A percentile compares a stretch with the other conserved stretches of the same genome.
Evolutionary conservation across 2,329 filamentous ascomycete genomes (phyloP).

Genomic region (Pseudogymnoascus sp.): DNA sequence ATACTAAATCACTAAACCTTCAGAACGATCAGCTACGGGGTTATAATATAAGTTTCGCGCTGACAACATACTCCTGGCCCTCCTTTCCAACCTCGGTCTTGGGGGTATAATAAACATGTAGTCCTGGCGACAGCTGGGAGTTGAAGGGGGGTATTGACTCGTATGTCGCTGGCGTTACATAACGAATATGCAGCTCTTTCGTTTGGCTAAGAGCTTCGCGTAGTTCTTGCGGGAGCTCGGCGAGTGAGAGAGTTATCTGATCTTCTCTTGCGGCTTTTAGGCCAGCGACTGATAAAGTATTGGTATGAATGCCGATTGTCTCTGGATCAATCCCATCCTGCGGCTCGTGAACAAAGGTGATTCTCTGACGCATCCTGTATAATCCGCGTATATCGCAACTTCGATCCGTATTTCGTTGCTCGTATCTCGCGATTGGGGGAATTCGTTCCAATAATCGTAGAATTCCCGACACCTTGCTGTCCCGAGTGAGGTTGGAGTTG

Average conservation of each 20-base stretch:
- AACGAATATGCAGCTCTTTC: constrained; percentile 70
- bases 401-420: neutral
- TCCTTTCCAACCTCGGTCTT: neutral
- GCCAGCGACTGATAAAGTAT: constrained; percentile 46
- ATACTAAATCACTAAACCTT: constrained; percentile 41
- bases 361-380: constrained; percentile 59
- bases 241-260: constrained; percentile 61
- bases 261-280: constrained; percentile 69
- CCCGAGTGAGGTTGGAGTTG: neutral
- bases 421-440: neutral
- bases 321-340: constrained; percentile 56
- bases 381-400: neutral
- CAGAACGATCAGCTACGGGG: neutral
- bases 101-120: constrained; percentile 74
- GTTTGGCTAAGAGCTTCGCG: constrained; percentile 52
- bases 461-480: neutral
- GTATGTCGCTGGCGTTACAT: constrained; percentile 55
- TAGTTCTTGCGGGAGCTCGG: constrained; percentile 65
- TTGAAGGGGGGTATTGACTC: constrained; percentile 59
- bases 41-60: neutral
- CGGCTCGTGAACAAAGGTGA: constrained; percentile 68
- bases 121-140: constrained; percentile 67
- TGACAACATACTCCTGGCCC: neutral
- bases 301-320: constrained; percentile 48
- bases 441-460: neutral